A percentile compares a stretch with the other conserved stretches of the same genome.
Conservation (phyloP, 306 rosid species). For the Cotoneaster glaucophyllus region DNA sequence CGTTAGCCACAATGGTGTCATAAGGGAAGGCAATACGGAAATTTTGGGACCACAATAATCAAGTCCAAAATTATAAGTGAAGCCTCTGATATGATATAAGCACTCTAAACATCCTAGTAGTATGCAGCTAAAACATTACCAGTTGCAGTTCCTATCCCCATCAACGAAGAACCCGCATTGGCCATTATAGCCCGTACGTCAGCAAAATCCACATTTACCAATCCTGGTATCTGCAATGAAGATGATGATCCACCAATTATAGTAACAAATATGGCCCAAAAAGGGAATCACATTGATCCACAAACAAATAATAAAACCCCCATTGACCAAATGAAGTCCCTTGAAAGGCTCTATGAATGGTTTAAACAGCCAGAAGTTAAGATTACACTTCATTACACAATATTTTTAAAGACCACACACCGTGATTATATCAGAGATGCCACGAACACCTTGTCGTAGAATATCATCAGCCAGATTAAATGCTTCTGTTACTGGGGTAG, state of each 20-base stretch:
- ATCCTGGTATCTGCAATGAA: constrained; percentile 76
- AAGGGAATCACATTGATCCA: background rate
- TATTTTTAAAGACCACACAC: constrained; percentile 33
- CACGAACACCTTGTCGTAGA: constrained; percentile 99
- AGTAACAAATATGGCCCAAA: background rate
- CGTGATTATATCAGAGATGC: constrained; percentile 97
- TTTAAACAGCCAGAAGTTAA: background rate
- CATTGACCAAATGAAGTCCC: background rate
- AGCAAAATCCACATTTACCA: constrained; percentile 92
- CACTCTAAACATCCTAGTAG: background rate
- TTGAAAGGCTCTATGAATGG: background rate
- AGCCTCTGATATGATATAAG: background rate
- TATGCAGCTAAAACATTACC: constrained; percentile 34
- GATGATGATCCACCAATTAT: constrained; percentile 14
- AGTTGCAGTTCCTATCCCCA: constrained; percentile 95
- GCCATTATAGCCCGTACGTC: constrained; percentile 97
- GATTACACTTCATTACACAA: background rate
- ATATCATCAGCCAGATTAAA: constrained; percentile 96
- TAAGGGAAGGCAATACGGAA: background rate
- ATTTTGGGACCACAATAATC: background rate
- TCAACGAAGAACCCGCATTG: constrained; percentile 85
- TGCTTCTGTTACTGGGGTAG: constrained; percentile 98
- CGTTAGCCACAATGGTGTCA: background rate
- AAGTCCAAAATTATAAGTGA: background rate
- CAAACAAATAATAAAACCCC: background rate